Evolutionary conservation across 495 filamentous ascomycete species (phyloP).

Genomic region (Neurospora cerealis): DNA sequence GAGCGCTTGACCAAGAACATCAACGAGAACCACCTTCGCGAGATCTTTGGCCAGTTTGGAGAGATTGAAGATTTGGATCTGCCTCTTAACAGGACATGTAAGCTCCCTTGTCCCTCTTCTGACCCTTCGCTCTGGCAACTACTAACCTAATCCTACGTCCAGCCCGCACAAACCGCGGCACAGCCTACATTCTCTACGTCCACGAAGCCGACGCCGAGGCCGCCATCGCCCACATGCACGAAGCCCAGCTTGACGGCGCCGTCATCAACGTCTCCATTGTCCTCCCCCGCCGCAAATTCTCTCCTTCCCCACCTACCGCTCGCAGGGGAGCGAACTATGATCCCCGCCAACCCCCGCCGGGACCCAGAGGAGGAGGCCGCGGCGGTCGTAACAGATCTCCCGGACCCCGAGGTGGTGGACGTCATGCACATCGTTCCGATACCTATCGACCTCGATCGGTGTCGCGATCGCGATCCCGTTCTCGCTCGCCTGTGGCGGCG

Average conservation of each 20-base stretch:
- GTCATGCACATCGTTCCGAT: conserved; percentile 37
- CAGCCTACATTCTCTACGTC: conserved; percentile 84
- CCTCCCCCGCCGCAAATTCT: conserved; percentile 64
- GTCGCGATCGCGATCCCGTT: conserved; percentile 38
- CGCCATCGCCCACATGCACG: conserved; percentile 96
- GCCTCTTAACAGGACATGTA: conserved; percentile 81
- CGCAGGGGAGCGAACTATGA: conserved; percentile 40
- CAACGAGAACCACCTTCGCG: conserved; percentile 72
- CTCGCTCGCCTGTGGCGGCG: conserved; percentile 23
- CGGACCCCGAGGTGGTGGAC: conserved; percentile 17
- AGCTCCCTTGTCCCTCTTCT: conserved; percentile 22
- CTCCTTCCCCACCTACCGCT: conserved; percentile 39
- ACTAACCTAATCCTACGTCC: conserved; percentile 7
- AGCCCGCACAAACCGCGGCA: conserved; percentile 88
- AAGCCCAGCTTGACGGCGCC: conserved; percentile 86
- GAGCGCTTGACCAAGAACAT: conserved; percentile 97
- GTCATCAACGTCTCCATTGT: conserved; percentile 89
- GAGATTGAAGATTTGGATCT: conserved; percentile 78
- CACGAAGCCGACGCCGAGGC: conserved; percentile 70
- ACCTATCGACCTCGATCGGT: conserved; percentile 42
- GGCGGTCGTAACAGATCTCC: conserved; percentile 18
- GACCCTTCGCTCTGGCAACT: not conserved
- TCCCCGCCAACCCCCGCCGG: conserved; percentile 33
- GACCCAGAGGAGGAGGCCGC: conserved; percentile 20
- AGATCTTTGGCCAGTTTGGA: conserved; percentile 89